These are phyloP conservation scores for Boletus huronensis DNA, from an alignment of 768 basidiomycete species.

Conservation along the genomic window DNA sequence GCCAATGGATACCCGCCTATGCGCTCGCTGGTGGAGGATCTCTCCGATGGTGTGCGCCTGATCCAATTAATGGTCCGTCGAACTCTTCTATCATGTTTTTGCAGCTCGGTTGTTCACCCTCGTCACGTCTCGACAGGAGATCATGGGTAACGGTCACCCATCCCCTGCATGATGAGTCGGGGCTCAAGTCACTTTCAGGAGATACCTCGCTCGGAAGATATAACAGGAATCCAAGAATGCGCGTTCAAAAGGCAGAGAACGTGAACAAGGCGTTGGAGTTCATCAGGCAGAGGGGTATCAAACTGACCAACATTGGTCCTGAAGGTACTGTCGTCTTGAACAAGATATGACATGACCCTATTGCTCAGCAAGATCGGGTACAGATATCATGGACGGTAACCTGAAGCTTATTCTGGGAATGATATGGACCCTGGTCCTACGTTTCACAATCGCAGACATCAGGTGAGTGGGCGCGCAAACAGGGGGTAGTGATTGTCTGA, in stretches of 20 bases:
- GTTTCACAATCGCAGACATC: constrained; percentile 98
- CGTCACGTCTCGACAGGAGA: constrained; percentile 60
- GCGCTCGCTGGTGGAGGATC: constrained; percentile 83
- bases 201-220: constrained; percentile 93
- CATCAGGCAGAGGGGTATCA: constrained; percentile 90
- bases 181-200: constrained; percentile 42
- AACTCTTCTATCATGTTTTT: background rate
- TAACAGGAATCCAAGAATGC: constrained; percentile 84
- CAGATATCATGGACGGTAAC: constrained; percentile 99
- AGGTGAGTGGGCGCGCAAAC: constrained; percentile 53
- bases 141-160: constrained; percentile 67
- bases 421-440: constrained; percentile 98
- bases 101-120: background rate
- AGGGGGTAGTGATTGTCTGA: constrained; percentile 5
- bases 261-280: constrained; percentile 96
- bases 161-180: constrained; percentile 2
- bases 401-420: constrained; percentile 96
- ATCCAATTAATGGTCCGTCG: constrained; percentile 86
- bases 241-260: constrained; percentile 97
- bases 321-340: constrained; percentile 56
- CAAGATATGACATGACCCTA: background rate
- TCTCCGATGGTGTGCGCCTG: constrained; percentile 91
- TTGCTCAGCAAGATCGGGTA: constrained; percentile 6
- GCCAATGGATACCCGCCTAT: constrained; percentile 80
- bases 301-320: constrained; percentile 95